These are phyloP conservation scores for Polychytrium aggregatum DNA, from an alignment of 192 early-diverging fungal genomes.

Conservation along the genomic window DNA sequence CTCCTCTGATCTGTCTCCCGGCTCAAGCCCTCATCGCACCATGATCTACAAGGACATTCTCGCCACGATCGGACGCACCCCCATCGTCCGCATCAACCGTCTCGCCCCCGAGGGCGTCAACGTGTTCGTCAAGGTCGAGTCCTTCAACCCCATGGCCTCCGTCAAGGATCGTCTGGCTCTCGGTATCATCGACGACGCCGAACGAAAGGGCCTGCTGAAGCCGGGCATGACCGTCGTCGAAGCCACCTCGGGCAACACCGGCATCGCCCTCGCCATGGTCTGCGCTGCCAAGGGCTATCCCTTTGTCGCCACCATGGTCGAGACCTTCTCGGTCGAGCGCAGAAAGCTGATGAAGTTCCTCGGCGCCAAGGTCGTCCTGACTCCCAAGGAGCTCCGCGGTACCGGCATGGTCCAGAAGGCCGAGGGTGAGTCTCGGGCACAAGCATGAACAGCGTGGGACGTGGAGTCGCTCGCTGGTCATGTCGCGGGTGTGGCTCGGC, in stretches of 20 bases:
- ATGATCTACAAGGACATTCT: slow-evolving; percentile 18
- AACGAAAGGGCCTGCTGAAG: slow-evolving; percentile 18
- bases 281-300: slow-evolving; percentile 30
- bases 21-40: too few relatives aligned
- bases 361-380: slow-evolving; percentile 28
- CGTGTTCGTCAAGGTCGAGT: slow-evolving; percentile 25
- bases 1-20: too few relatives aligned
- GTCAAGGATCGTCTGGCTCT: slow-evolving; percentile 27
- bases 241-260: slow-evolving; percentile 21
- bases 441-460: too few relatives aligned
- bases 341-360: slow-evolving; percentile 30
- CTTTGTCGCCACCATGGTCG: slow-evolving; percentile 27
- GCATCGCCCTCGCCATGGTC: slow-evolving; percentile 30
- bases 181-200: slow-evolving; percentile 28
- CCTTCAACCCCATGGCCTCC: slow-evolving; percentile 22
- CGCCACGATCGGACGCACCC: slow-evolving; percentile 15
- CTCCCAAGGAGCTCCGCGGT: slow-evolving; percentile 28
- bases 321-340: slow-evolving; percentile 29
- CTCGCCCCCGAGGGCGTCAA: slow-evolving; percentile 18
- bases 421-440: too few relatives aligned
- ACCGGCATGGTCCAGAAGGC: slow-evolving; percentile 29
- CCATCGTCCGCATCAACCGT: slow-evolving; percentile 22
- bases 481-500: too few relatives aligned
- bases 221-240: slow-evolving; percentile 22
- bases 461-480: too few relatives aligned